A percentile compares a stretch with the other conserved stretches of the same genome.
phyloP scores from a whole-genome alignment of 2,329 filamentous ascomycete genomes.

The Cladosporium sp. region DNA sequence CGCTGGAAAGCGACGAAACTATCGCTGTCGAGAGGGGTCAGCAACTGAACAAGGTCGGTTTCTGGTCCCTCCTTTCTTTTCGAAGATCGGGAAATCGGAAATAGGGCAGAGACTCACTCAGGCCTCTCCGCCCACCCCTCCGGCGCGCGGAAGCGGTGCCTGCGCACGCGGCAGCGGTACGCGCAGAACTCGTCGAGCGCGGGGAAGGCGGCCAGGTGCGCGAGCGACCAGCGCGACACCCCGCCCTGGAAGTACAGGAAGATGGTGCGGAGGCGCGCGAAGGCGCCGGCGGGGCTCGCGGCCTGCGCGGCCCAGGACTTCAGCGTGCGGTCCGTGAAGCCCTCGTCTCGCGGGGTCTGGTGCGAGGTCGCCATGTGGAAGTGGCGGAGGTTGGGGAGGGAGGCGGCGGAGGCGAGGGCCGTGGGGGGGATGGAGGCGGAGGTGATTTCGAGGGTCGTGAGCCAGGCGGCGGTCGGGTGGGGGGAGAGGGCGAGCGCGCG shows the following conservation, averaged over 20 bases:
- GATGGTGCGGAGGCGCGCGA: constrained; percentile 16
- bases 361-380: constrained; percentile 11
- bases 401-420: constrained; percentile 13
- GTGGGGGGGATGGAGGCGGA: neutral
- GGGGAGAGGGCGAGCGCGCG: constrained; percentile 1
- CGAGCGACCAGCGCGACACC: constrained; percentile 13
- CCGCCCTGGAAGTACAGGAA: constrained; percentile 13
- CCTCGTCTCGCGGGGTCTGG: neutral
- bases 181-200: constrained; percentile 15
- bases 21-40: neutral
- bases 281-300: constrained; percentile 5
- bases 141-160: neutral
- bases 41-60: neutral
- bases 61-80: too few relatives aligned
- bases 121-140: neutral
- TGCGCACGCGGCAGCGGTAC: neutral
- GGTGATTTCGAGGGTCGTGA: constrained; percentile 14
- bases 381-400: constrained; percentile 14
- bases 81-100: too few relatives aligned
- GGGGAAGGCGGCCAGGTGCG: constrained; percentile 16
- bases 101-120: neutral
- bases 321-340: constrained; percentile 17
- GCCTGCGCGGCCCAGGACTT: constrained; percentile 19
- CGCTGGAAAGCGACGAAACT: neutral
- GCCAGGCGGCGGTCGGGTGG: constrained; percentile 16